Evolutionary conservation across 306 rosid genomes (phyloP).

Genomic region (barrel medic (Medicago truncatula)): DNA sequence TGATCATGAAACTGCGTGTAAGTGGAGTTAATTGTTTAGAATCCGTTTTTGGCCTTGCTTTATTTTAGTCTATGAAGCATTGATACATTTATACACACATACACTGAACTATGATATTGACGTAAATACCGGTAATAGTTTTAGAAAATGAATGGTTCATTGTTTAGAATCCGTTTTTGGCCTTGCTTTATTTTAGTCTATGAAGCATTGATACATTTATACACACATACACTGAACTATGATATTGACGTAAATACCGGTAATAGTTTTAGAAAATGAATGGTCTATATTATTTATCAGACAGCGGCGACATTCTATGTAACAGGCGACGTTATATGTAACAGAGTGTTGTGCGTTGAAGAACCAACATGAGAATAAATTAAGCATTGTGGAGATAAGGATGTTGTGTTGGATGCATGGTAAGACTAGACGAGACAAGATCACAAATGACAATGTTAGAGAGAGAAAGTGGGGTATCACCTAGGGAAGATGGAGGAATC

Average conservation of each 20-base stretch:
- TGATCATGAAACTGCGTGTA: conserved; percentile 52
- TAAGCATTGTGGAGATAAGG: too few species aligned
- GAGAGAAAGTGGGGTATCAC: too few species aligned
- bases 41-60: conserved; percentile 33
- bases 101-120: too few species aligned
- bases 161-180: conserved; percentile 23
- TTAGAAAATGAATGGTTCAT: not conserved
- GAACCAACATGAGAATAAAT: too few species aligned
- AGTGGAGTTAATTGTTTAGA: conserved; percentile 45
- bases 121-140: not conserved
- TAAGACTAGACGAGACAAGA: too few species aligned
- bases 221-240: not conserved
- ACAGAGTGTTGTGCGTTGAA: too few species aligned
- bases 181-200: conserved; percentile 9
- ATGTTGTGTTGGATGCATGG: too few species aligned
- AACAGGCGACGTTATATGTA: too few species aligned
- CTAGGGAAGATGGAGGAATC: too few species aligned
- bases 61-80: not conserved
- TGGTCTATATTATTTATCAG: not conserved
- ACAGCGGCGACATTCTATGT: too few species aligned
- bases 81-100: not conserved
- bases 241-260: too few species aligned
- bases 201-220: not conserved
- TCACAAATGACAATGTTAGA: too few species aligned
- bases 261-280: not conserved